Evolutionary conservation across 1,284 basidiomycete species (phyloP).

Genomic region (Marasmius oreades): DNA sequence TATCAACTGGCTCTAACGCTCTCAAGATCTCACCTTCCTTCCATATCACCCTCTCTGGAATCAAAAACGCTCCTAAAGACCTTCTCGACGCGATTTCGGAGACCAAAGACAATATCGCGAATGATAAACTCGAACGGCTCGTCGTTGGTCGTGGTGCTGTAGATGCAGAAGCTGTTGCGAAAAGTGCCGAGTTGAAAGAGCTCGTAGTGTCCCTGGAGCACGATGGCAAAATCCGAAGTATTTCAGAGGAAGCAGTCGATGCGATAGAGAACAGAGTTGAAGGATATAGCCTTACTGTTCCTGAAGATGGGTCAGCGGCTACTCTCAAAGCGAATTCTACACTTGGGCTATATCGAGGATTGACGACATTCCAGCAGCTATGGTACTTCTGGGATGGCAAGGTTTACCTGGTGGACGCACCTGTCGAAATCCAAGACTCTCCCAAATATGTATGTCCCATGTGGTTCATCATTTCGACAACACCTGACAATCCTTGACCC

Average conservation of each 20-base stretch:
- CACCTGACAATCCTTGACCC: constrained; percentile 6
- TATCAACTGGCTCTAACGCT: constrained; percentile 46
- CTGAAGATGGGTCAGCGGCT: constrained; percentile 56
- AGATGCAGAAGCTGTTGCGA: constrained; percentile 30
- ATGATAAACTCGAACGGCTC: constrained; percentile 50
- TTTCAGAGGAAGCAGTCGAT: constrained; percentile 54
- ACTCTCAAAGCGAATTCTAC: constrained; percentile 67
- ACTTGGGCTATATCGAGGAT: constrained; percentile 75
- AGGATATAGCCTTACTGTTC: constrained; percentile 63
- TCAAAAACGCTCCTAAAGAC: constrained; percentile 38
- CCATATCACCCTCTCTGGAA: constrained; percentile 34
- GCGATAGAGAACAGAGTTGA: constrained; percentile 58
- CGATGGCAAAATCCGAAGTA: constrained; percentile 31
- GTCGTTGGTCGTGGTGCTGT: constrained; percentile 46
- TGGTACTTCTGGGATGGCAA: constrained; percentile 54
- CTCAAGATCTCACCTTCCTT: constrained; percentile 51
- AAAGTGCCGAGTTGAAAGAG: constrained; percentile 25
- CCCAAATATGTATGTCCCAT: constrained; percentile 59
- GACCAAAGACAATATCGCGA: constrained; percentile 37
- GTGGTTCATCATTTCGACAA: neutral
- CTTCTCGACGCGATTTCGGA: constrained; percentile 37
- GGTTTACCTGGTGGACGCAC: constrained; percentile 58
- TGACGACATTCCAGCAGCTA: constrained; percentile 82
- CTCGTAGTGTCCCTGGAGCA: constrained; percentile 41
- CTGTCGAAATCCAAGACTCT: constrained; percentile 54